Conservation (phyloP, 2,329 filamentous ascomycete species). For the Fusarium nelsonii region DNA sequence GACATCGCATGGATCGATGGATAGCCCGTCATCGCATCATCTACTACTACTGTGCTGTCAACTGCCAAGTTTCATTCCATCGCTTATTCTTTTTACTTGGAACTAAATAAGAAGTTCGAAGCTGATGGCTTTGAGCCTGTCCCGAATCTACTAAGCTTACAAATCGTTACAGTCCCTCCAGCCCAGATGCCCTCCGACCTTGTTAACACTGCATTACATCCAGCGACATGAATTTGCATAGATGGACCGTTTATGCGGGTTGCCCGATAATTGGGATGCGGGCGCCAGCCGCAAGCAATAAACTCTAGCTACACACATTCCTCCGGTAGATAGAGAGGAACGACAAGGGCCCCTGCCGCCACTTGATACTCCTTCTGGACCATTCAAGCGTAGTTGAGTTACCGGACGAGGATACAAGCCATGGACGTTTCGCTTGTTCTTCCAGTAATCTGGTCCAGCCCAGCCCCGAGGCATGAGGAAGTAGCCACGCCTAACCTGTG, state of each 20-base stretch:
- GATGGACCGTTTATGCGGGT: slow-evolving; percentile 15
- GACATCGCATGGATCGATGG: neutral
- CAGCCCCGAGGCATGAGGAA: slow-evolving; percentile 13
- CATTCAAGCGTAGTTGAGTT: slow-evolving; percentile 10
- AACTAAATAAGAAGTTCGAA: neutral
- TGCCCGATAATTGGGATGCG: slow-evolving; percentile 14
- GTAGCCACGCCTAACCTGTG: slow-evolving; percentile 30
- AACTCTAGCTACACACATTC: slow-evolving; percentile 32
- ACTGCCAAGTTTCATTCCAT: neutral
- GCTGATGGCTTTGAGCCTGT: neutral
- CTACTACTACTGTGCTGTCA: neutral
- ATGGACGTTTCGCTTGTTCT: slow-evolving; percentile 30
- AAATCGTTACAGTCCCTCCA: neutral
- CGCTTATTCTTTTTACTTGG: neutral
- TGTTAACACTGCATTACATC: neutral
- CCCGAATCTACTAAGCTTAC: neutral
- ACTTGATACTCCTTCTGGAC: slow-evolving; percentile 1
- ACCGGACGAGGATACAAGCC: slow-evolving; percentile 13
- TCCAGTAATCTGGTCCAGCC: slow-evolving; percentile 20
- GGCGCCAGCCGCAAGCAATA: slow-evolving; percentile 11
- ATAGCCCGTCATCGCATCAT: neutral
- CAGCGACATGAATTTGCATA: slow-evolving; percentile 1
- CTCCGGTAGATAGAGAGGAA: slow-evolving; percentile 18
- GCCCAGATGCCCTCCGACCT: neutral
- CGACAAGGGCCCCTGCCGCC: slow-evolving; percentile 16